These are phyloP conservation scores for Psilocybe sp. DNA, from an alignment of 768 basidiomycete genomes.

Conservation along the genomic window DNA sequence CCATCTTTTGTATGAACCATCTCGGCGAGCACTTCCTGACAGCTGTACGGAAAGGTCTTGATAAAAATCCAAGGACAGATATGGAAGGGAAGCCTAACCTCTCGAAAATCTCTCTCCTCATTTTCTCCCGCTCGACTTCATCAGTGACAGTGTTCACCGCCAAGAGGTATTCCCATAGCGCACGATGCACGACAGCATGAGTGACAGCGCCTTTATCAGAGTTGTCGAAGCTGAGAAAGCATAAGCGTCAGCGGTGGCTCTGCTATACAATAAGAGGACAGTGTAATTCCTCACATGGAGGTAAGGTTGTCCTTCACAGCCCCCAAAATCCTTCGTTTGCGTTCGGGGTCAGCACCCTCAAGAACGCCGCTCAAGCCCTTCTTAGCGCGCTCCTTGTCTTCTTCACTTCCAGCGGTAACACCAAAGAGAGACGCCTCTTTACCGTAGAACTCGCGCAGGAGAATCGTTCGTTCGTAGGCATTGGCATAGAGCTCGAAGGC, in stretches of 20 bases:
- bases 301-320: conserved; percentile 73
- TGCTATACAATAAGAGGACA: not conserved
- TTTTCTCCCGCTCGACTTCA: conserved; percentile 67
- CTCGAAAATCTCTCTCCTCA: conserved; percentile 79
- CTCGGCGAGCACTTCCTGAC: conserved; percentile 83
- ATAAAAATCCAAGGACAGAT: not conserved
- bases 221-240: conserved; percentile 71
- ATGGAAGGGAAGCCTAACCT: conserved; percentile 40
- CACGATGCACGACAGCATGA: conserved; percentile 85
- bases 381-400: conserved; percentile 62
- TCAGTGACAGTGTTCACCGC: conserved; percentile 57
- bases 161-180: conserved; percentile 80
- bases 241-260: not conserved
- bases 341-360: conserved; percentile 59
- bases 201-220: conserved; percentile 87
- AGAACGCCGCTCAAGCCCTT: conserved; percentile 69
- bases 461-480: conserved; percentile 75
- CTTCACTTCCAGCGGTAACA: conserved; percentile 49
- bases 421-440: conserved; percentile 80
- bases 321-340: conserved; percentile 61
- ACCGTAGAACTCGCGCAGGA: conserved; percentile 88
- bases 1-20: conserved; percentile 95
- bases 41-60: conserved; percentile 36
- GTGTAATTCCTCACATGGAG: conserved; percentile 57
- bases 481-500: conserved; percentile 87